Evolutionary conservation across 2,329 filamentous ascomycete species (phyloP).

Genomic region (Xylaria sp.): DNA sequence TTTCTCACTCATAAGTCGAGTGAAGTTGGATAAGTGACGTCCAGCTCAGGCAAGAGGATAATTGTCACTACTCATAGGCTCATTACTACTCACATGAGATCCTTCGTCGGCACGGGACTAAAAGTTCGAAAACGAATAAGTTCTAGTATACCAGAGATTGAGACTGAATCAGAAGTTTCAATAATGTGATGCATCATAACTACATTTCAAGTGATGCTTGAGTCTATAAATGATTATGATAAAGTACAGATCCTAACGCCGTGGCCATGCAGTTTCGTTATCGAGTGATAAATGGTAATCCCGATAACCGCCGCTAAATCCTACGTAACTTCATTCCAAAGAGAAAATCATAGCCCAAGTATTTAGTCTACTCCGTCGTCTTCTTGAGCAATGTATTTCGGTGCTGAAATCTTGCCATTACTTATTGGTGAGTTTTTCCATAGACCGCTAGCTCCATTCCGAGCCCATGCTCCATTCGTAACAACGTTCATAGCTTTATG

Average conservation of each 20-base stretch:
- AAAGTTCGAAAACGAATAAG: background rate
- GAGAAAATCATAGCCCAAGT: conserved; percentile 5
- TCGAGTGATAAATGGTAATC: conserved; percentile 19
- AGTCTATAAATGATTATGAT: conserved; percentile 16
- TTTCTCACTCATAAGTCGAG: too few species aligned
- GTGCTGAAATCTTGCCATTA: conserved; percentile 24
- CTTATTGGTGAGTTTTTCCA: conserved; percentile 45
- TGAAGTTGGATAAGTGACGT: too few species aligned
- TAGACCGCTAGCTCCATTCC: conserved; percentile 51
- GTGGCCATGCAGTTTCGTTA: conserved; percentile 32
- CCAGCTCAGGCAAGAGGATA: too few species aligned
- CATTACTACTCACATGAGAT: too few species aligned
- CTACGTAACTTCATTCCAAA: conserved; percentile 12
- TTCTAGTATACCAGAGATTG: background rate
- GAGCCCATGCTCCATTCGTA: conserved; percentile 54
- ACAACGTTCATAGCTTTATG: conserved; percentile 58
- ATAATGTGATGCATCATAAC: background rate
- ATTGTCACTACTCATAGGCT: too few species aligned
- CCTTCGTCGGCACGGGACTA: too few species aligned
- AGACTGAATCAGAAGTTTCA: background rate
- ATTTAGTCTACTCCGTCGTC: conserved; percentile 37
- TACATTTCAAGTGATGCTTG: conserved; percentile 12
- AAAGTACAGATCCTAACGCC: conserved; percentile 31
- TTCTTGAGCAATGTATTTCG: conserved; percentile 33
- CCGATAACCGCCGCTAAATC: conserved; percentile 6